Base-by-base conservation (phyloP, 1,284 basidiomycete genomes). In the Spongiforma sp. region DNA sequence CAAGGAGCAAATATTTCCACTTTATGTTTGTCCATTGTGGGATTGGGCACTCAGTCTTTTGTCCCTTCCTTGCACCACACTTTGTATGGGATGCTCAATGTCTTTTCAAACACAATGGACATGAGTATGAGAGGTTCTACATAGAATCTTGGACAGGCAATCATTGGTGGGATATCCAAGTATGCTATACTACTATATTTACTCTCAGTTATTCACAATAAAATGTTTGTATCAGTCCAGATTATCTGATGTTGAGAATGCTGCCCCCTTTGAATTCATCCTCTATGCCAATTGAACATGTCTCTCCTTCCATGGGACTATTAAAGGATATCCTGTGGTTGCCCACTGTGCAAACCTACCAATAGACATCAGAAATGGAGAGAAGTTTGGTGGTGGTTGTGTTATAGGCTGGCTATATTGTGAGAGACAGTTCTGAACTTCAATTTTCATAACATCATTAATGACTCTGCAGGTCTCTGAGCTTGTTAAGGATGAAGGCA, bases 241-340 rank as follows among this genome's bases (percentile, higher is more conserved):
- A 34, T 39, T 67, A 9, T 50, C 62, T 1, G 21, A 58, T 24
- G 50, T 34, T 14, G 11, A 12, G 5, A 59, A 65, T 14, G 32
- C 63, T n/a, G 36, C 59, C 4, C 74, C 72, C 1, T 56, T 79
- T 5, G 59, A 56, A 0, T 67, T 75, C 30, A 72, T 75, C 15
- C 48, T 85, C 0, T 85, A 83, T 76, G 79, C 80, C 4, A 80
- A 85, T 63, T 83, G 83, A 62, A 81, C 79, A 5, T 70, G 75
- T 12, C 67, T 85, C 0, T 83, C 79, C 0, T 77, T 75, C 0
- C 83, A 83, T 68, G 79, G 82, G 0, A 80, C 75, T 5, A 70
- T 67, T 21, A 80, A 80, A 62, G 82, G 78, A 0, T 82, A 84
- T 70, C 82, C 83, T 2, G 74, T 84, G 0, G 67, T 84, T 30